A percentile compares a stretch with the other conserved stretches of the same genome.
These are phyloP conservation scores for Acer saccharum DNA, from an alignment of 345 rosid species.

Conservation along the genomic window DNA sequence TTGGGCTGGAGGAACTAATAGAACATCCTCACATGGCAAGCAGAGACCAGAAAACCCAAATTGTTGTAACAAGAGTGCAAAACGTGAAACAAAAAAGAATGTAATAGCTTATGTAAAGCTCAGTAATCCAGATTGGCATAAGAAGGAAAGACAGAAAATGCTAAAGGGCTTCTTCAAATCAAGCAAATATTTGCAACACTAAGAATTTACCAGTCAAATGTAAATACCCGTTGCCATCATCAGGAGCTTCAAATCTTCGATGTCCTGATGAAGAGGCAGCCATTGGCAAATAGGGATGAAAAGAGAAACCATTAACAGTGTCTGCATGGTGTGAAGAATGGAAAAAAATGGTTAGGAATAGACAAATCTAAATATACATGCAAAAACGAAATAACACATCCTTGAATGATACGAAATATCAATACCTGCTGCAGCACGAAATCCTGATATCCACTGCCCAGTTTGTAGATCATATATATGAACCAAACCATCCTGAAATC, in stretches of 20 bases:
- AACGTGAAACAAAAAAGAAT: background rate
- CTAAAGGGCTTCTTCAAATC: constrained; percentile 2
- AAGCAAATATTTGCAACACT: background rate
- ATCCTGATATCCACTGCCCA: constrained; percentile 90
- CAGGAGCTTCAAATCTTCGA: constrained; percentile 66
- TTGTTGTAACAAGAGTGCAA: background rate
- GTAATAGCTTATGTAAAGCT: background rate
- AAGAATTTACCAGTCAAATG: constrained; percentile 47
- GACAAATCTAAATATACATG: background rate
- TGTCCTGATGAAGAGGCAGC: constrained; percentile 96
- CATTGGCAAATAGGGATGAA: constrained; percentile 91
- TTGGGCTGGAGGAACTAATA: no score
- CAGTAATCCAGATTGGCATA: background rate
- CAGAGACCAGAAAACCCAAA: no score
- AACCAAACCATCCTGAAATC: constrained; percentile 83
- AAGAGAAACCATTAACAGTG: constrained; percentile 80
- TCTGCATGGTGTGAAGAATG: constrained; percentile 41
- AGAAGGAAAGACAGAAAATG: background rate
- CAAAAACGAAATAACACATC: constrained; percentile 3
- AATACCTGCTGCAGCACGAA: constrained; percentile 89
- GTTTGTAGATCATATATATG: no score
- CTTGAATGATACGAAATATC: background rate
- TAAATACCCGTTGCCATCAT: constrained; percentile 43
- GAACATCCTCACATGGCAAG: no score
- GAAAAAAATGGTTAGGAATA: constrained; percentile 20